A percentile compares a stretch with the other conserved stretches of the same genome.
These are phyloP conservation scores for Ustilago esculenta DNA, from an alignment of 1,284 basidiomycete species.

Conservation along the genomic window DNA sequence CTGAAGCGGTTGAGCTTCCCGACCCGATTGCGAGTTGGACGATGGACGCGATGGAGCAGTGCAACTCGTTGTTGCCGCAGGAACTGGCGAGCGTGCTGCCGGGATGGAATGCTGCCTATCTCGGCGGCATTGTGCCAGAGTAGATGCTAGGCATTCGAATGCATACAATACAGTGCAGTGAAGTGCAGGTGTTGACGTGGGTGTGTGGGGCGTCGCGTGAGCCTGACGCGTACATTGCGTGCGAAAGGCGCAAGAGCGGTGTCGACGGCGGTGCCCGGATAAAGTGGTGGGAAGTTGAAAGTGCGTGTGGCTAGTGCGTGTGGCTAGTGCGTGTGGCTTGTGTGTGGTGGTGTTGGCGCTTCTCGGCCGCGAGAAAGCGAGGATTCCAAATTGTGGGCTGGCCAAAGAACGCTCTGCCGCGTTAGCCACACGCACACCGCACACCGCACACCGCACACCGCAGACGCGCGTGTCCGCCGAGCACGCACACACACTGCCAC, in stretches of 20 bases:
- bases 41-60: background rate
- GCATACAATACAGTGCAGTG: too few relatives aligned
- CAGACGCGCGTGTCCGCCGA: too few relatives aligned
- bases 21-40: slow-evolving; percentile 1
- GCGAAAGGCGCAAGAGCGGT: too few relatives aligned
- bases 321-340: slow-evolving; percentile 2
- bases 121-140: background rate
- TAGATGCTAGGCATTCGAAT: too few relatives aligned
- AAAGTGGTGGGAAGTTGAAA: background rate
- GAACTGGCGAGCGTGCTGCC: slow-evolving; percentile 10
- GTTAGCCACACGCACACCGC: too few relatives aligned
- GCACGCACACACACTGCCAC: too few relatives aligned
- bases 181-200: background rate
- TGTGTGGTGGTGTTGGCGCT: background rate
- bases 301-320: too few relatives aligned
- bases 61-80: background rate
- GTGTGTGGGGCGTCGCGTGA: too few relatives aligned
- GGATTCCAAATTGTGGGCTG: too few relatives aligned
- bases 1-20: slow-evolving; percentile 10
- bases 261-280: background rate
- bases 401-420: too few relatives aligned
- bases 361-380: background rate
- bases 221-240: too few relatives aligned
- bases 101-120: slow-evolving; percentile 9
- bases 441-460: too few relatives aligned